A percentile compares a stretch with the other conserved stretches of the same genome.
These are phyloP conservation scores for Tolypocladium guangdongense DNA, from an alignment of 2,329 filamentous ascomycete species.

Conservation along the genomic window DNA sequence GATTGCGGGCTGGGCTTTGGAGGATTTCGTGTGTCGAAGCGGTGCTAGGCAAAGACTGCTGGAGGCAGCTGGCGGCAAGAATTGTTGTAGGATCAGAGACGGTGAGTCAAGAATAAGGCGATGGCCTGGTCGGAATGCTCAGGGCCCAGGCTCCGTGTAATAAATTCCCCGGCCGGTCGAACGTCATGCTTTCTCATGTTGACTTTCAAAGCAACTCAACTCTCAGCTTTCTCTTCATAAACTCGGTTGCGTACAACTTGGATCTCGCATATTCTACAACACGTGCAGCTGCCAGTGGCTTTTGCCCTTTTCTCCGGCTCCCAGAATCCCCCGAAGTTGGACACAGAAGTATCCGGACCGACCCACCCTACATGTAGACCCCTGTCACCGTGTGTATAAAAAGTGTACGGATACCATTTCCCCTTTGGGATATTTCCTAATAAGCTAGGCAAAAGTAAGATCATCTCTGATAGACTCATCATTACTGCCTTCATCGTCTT, in stretches of 20 bases:
- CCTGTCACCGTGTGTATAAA: too few species aligned
- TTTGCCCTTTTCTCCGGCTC: neutral
- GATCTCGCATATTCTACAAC: neutral
- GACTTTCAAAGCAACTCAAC: neutral
- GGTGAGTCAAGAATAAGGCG: neutral
- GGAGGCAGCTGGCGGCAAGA: neutral
- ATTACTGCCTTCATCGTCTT: too few species aligned
- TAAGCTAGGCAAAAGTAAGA: too few species aligned
- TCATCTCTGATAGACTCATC: too few species aligned
- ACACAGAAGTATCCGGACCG: too few species aligned
- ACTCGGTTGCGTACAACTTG: neutral
- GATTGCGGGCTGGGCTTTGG: neutral
- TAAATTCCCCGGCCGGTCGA: too few species aligned
- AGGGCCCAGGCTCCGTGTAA: too few species aligned
- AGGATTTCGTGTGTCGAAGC: too few species aligned
- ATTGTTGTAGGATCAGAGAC: neutral
- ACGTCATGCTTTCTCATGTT: neutral
- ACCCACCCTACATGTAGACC: too few species aligned
- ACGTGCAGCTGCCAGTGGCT: neutral
- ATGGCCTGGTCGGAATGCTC: neutral
- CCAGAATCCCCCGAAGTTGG: too few species aligned
- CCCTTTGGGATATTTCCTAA: too few species aligned
- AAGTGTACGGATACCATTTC: too few species aligned
- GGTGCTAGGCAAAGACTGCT: neutral
- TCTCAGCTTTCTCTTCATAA: neutral